Evolutionary conservation across 305 asterid genomes (phyloP).

Genomic region (Solanum hybrid): DNA sequence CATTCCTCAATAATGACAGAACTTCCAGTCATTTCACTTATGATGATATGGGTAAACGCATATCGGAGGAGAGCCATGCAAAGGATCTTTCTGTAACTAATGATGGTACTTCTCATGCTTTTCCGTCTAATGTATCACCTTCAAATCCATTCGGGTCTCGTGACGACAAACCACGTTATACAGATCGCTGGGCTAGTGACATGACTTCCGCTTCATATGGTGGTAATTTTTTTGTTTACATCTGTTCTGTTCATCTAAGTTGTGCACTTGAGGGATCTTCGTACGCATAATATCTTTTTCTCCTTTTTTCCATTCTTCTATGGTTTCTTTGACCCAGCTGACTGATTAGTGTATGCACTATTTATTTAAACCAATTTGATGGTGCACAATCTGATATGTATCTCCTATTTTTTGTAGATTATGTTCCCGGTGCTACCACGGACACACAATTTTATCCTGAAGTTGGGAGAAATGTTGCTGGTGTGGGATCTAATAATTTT

Average conservation of each 20-base stretch:
- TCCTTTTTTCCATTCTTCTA: slow-evolving; percentile 3
- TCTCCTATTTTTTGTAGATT: slow-evolving; percentile 30
- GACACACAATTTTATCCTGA: slow-evolving; percentile 24
- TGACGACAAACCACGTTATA: slow-evolving; percentile 32
- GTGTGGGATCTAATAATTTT: slow-evolving; percentile 9
- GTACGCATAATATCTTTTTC: slow-evolving; percentile 3
- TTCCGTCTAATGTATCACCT: slow-evolving; percentile 23
- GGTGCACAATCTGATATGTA: slow-evolving; percentile 1
- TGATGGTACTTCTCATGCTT: slow-evolving; percentile 32
- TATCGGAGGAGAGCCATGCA: slow-evolving; percentile 26
- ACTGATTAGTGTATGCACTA: background rate
- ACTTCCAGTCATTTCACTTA: slow-evolving; percentile 24
- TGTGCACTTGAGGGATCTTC: background rate
- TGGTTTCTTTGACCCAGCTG: slow-evolving; percentile 6
- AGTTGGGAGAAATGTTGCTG: slow-evolving; percentile 23
- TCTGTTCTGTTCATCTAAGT: background rate
- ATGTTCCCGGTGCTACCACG: slow-evolving; percentile 26
- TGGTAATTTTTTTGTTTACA: slow-evolving; percentile 34
- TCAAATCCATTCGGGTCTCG: slow-evolving; percentile 27
- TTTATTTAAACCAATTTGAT: background rate
- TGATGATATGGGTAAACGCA: slow-evolving; percentile 22
- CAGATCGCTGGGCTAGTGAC: slow-evolving; percentile 27
- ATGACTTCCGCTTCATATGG: slow-evolving; percentile 31
- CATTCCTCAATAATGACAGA: slow-evolving; percentile 24
- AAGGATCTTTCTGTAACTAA: slow-evolving; percentile 30